These are phyloP conservation scores for Chondrostereum purpureum DNA, from an alignment of 1,284 basidiomycete genomes.

Conservation along the genomic window DNA sequence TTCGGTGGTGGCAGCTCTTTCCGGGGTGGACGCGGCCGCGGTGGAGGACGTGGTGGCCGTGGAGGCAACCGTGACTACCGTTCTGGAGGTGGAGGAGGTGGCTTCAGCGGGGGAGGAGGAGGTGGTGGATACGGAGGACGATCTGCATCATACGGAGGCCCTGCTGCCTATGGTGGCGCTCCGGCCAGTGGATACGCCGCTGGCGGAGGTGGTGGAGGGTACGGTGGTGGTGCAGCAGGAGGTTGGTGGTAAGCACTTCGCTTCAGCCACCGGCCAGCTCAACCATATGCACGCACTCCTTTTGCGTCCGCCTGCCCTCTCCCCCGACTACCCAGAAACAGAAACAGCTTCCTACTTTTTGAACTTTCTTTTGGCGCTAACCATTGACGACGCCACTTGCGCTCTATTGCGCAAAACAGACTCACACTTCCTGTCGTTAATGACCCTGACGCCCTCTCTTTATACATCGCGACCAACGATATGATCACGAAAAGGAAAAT, in stretches of 20 bases:
- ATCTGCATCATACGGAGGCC: background rate
- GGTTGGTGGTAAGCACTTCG: background rate
- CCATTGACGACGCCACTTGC: background rate
- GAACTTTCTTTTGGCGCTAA: background rate
- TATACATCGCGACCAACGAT: background rate
- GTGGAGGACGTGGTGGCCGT: slow-evolving; percentile 36
- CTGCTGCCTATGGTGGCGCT: slow-evolving; percentile 21
- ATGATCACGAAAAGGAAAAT: background rate
- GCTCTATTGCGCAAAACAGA: background rate
- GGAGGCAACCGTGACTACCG: slow-evolving; percentile 30
- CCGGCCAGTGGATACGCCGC: slow-evolving; percentile 18
- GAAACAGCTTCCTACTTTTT: background rate
- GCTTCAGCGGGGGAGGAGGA: slow-evolving; percentile 27
- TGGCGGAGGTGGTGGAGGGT: slow-evolving; percentile 15
- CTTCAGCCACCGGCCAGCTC: background rate
- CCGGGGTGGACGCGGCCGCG: slow-evolving; percentile 57
- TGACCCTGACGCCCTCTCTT: background rate
- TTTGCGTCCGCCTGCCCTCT: background rate
- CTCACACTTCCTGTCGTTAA: background rate
- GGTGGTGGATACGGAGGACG: slow-evolving; percentile 27
- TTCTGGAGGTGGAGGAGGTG: slow-evolving; percentile 32
- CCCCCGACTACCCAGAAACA: background rate
- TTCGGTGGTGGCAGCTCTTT: slow-evolving; percentile 56
- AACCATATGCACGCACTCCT: background rate
- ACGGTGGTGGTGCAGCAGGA: slow-evolving; percentile 4